A percentile compares a stretch with the other conserved stretches of the same genome.
Evolutionary conservation across 306 rosid genomes (phyloP).

Genomic region (Dalbergia oliveri): DNA sequence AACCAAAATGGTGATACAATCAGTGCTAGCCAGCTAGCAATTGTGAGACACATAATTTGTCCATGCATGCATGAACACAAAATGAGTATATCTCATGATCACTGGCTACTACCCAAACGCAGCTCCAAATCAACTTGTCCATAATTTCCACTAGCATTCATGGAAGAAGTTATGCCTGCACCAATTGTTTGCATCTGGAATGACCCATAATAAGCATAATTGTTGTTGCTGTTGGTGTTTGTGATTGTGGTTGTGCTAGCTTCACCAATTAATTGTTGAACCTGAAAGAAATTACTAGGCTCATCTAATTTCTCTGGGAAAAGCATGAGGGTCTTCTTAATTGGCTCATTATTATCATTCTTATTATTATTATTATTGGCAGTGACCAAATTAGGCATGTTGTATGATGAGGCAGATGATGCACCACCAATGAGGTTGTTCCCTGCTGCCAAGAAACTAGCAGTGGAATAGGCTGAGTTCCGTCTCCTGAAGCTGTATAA

Average conservation of each 20-base stretch:
- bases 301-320: background rate
- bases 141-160: background rate
- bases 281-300: background rate
- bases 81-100: too few relatives aligned
- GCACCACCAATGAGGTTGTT: background rate
- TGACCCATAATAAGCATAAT: background rate
- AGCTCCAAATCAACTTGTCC: conserved; percentile 37
- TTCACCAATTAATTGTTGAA: background rate
- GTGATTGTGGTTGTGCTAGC: background rate
- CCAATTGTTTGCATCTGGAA: background rate
- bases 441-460: background rate
- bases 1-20: background rate
- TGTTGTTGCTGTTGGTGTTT: background rate
- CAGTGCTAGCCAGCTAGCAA: background rate
- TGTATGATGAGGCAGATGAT: background rate
- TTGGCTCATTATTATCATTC: background rate
- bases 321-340: background rate
- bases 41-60: background rate
- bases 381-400: background rate
- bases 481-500: background rate
- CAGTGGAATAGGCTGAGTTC: background rate
- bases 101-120: conserved; percentile 4
- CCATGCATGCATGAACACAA: background rate
- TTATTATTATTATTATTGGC: too few relatives aligned
- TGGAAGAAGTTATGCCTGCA: background rate